phyloP scores from a whole-genome alignment of 2,329 filamentous ascomycete genomes.

The Phoma sp. region DNA sequence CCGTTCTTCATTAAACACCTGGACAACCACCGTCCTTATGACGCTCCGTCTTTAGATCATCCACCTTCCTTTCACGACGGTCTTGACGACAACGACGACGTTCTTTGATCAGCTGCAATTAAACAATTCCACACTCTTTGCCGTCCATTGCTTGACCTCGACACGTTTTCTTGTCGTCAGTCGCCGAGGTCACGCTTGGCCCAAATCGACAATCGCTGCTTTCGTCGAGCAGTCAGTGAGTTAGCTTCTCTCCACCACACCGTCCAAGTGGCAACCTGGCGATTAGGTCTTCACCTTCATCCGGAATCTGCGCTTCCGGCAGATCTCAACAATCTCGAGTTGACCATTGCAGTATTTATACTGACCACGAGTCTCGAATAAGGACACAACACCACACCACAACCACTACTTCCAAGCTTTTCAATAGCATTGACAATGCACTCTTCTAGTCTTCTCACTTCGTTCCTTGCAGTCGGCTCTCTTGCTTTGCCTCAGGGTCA shows the following conservation, averaged over 20 bases:
- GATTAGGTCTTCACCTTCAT: constrained; percentile 5
- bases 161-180: constrained; percentile 8
- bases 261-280: constrained; percentile 2
- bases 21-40: constrained; percentile 3
- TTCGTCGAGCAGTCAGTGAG: constrained; percentile 17
- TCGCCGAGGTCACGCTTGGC: constrained; percentile 15
- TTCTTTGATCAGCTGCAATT: constrained; percentile 2
- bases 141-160: background rate
- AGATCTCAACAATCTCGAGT: constrained; percentile 3
- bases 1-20: constrained; percentile 10
- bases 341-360: constrained; percentile 17
- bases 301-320: constrained; percentile 10
- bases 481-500: constrained; percentile 32
- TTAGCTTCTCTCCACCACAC: constrained; percentile 2
- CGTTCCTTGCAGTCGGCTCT: constrained; percentile 34
- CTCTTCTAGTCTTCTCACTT: constrained; percentile 33
- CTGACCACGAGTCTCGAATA: background rate
- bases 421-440: constrained; percentile 34
- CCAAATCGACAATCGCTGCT: constrained; percentile 10
- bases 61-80: background rate
- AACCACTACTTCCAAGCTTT: constrained; percentile 9
- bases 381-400: constrained; percentile 2
- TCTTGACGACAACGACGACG: constrained; percentile 12
- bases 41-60: background rate
- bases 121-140: background rate